These are phyloP conservation scores for Penicillium steckii DNA, from an alignment of 495 filamentous ascomycete genomes.

Conservation along the genomic window DNA sequence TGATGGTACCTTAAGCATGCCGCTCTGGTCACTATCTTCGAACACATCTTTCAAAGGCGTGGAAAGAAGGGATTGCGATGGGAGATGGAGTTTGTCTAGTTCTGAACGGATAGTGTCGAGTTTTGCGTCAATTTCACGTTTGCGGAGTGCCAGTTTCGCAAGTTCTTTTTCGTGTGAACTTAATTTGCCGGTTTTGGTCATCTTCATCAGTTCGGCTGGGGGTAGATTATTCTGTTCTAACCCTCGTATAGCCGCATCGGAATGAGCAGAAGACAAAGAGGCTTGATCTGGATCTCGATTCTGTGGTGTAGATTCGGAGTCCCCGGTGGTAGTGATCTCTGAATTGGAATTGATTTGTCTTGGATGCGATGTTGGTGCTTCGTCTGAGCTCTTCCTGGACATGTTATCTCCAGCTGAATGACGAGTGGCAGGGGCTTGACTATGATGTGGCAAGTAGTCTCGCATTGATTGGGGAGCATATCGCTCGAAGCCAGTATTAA, in stretches of 20 bases:
- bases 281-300: slow-evolving; percentile 8
- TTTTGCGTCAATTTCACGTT: slow-evolving; percentile 68
- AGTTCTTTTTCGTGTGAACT: slow-evolving; percentile 70
- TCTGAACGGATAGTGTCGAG: slow-evolving; percentile 49
- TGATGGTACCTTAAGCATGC: slow-evolving; percentile 34
- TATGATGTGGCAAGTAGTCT: slow-evolving; percentile 44
- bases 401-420: slow-evolving; percentile 5
- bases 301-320: background rate
- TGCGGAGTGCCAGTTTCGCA: slow-evolving; percentile 67
- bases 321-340: too few species aligned
- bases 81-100: slow-evolving; percentile 39
- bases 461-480: slow-evolving; percentile 49
- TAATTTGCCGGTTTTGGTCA: slow-evolving; percentile 34
- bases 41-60: slow-evolving; percentile 8
- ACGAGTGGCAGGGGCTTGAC: background rate
- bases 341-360: background rate
- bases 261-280: slow-evolving; percentile 23
- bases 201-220: slow-evolving; percentile 24
- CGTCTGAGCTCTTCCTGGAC: background rate
- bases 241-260: slow-evolving; percentile 18
- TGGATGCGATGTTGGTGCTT: background rate
- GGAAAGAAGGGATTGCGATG: slow-evolving; percentile 16
- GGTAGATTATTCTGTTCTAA: slow-evolving; percentile 23
- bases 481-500: slow-evolving; percentile 39
- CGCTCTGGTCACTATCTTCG: slow-evolving; percentile 46